Evolutionary conservation across 75 land plant genomes (phyloP), one percentile per base, ranked within the genome.

Genomic region (Selaginella tamariscina): DNA sequence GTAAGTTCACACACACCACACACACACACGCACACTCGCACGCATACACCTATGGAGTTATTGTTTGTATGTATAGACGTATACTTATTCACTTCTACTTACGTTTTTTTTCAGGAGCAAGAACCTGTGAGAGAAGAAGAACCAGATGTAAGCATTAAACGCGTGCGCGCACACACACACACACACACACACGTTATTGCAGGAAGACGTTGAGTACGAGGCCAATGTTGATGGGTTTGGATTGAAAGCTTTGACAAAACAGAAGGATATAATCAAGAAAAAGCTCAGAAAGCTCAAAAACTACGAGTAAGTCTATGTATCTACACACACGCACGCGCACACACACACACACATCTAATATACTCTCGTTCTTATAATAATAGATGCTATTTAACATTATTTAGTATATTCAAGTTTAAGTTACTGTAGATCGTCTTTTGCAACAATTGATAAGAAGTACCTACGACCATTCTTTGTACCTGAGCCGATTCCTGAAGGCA

Each of bases 271-370:
- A 27, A 23, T 59, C 23, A 59, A 27, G 26, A 59, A 59, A 8
- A 59, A 59, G 62, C 62, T 59, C 18, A 5, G 62, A 23, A 59
- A 59, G 62, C 26, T 59, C 11, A 39, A 39, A 15, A 39, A 39
- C 15, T 39, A 39, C 15, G 49, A 39, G 49, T 39, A 5, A 5
- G 49, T 39, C 15, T n/a, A n/a, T n/a, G n/a, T n/a, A n/a, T n/a
- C n/a, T n/a, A n/a, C n/a, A n/a, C n/a, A n/a, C n/a, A n/a, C n/a
- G n/a, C n/a, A n/a, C n/a, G n/a, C n/a, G n/a, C n/a, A n/a, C n/a
- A 49, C 20, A 49, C 20, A 49, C 54, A 49, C 11, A 49, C 18
- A 20, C 11, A 11, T 11, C 11, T 49, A 49, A 23, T 59, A 9
- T 59, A 8, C 8, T 8, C 26, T n/a, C 62, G n/a, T 59, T 26